Percentiles rank a stretch among this genome's conserved stretches.
Conservation (phyloP, 495 filamentous ascomycete genomes). For the Aspergillus ostianus region DNA sequence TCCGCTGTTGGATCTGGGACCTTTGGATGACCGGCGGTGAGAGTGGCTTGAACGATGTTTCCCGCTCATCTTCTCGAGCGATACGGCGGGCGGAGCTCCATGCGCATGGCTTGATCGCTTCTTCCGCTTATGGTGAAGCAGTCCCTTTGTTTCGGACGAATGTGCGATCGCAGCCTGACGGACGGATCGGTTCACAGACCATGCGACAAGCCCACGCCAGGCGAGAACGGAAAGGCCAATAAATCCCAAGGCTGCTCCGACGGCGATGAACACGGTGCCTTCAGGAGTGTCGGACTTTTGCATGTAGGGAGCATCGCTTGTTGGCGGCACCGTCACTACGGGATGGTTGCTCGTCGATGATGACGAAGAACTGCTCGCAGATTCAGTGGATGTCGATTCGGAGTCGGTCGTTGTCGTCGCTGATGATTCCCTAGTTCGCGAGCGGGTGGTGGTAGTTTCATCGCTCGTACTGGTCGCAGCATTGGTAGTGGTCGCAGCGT, state of each 20-base stretch:
- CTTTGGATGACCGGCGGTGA: slow-evolving; percentile 46
- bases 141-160: slow-evolving; percentile 65
- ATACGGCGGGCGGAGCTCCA: slow-evolving; percentile 50
- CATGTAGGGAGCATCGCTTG: slow-evolving; percentile 87
- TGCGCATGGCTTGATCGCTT: slow-evolving; percentile 38
- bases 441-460: slow-evolving; percentile 17
- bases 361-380: slow-evolving; percentile 24
- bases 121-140: slow-evolving; percentile 54
- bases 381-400: slow-evolving; percentile 22
- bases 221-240: slow-evolving; percentile 74
- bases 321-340: slow-evolving; percentile 72
- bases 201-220: slow-evolving; percentile 88
- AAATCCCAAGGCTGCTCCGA: slow-evolving; percentile 82
- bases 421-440: slow-evolving; percentile 22
- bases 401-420: slow-evolving; percentile 24
- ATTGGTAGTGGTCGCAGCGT: slow-evolving; percentile 20
- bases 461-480: slow-evolving; percentile 5
- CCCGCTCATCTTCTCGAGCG: slow-evolving; percentile 53
- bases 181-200: slow-evolving; percentile 89
- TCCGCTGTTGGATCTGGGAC: slow-evolving; percentile 50
- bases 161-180: slow-evolving; percentile 71
- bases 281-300: slow-evolving; percentile 86
- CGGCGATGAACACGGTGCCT: slow-evolving; percentile 93
- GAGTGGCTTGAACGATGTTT: slow-evolving; percentile 35
- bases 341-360: slow-evolving; percentile 27